Evolutionary conservation across 2,329 filamentous ascomycete species (phyloP).

Genomic region (Alternaria tenuissima): DNA sequence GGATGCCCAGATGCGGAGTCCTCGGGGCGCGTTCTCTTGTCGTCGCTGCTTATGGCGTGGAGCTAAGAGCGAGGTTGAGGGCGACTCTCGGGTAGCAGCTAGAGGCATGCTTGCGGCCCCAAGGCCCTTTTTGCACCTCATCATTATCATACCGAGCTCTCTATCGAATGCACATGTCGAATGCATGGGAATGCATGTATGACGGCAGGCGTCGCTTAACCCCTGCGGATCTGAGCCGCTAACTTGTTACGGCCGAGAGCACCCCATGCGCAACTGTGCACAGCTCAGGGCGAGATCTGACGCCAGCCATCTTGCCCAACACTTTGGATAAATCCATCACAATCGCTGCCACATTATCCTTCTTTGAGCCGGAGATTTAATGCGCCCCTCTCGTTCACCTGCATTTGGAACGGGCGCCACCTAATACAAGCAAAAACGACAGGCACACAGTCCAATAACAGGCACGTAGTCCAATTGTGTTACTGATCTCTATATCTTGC

Average conservation of each 20-base stretch:
- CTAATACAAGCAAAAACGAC: background rate
- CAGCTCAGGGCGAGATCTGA: constrained; percentile 3
- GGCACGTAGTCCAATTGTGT: background rate
- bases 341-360: constrained; percentile 1
- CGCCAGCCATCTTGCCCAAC: constrained; percentile 11
- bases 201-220: constrained; percentile 20
- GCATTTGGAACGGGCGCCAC: background rate
- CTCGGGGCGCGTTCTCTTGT: constrained; percentile 5
- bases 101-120: background rate
- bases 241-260: background rate
- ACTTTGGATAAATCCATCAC: constrained; percentile 10
- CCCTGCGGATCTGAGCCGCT: constrained; percentile 3
- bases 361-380: background rate
- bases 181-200: constrained; percentile 18
- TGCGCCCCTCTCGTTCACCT: constrained; percentile 7
- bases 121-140: constrained; percentile 12
- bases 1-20: constrained; percentile 8
- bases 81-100: background rate
- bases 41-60: background rate
- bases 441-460: background rate
- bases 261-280: background rate
- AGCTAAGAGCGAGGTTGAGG: background rate
- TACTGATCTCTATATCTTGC: constrained; percentile 5
- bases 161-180: constrained; percentile 6
- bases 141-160: constrained; percentile 5